Conservation (phyloP, 139 green algal genomes). For the Nannochloris sp. region DNA sequence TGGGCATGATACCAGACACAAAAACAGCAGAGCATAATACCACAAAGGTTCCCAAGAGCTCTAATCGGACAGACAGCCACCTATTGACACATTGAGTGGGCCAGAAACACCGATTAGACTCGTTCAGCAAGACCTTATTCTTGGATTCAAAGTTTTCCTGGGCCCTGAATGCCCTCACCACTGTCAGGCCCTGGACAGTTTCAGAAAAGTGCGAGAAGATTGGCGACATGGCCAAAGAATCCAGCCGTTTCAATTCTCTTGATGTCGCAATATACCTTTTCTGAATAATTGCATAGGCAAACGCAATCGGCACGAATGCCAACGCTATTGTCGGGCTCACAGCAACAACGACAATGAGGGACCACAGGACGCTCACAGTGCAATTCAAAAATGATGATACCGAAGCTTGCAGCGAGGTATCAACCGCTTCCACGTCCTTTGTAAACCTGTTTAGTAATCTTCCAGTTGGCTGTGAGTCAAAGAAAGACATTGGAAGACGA, state of each 20-base stretch:
- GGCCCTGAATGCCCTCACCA: constrained; percentile 70
- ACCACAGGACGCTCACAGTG: constrained; percentile 35
- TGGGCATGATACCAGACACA: constrained; percentile 50
- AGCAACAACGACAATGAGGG: constrained; percentile 48
- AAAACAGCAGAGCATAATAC: constrained; percentile 41
- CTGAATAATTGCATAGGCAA: constrained; percentile 53
- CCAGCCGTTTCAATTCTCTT: constrained; percentile 80
- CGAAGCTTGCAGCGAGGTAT: constrained; percentile 39
- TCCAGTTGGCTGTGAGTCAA: constrained; percentile 72
- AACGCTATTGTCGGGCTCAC: constrained; percentile 50
- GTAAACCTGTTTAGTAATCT: constrained; percentile 80
- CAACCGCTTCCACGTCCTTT: constrained; percentile 69
- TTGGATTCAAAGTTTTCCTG: constrained; percentile 40
- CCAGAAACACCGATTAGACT: constrained; percentile 64
- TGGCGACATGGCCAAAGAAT: constrained; percentile 66
- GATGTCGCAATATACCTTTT: constrained; percentile 59
- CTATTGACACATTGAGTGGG: constrained; percentile 70
- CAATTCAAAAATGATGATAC: constrained; percentile 47
- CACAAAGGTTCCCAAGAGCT: constrained; percentile 75
- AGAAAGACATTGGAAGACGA: constrained; percentile 78
- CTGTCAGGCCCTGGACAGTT: constrained; percentile 49
- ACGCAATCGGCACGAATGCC: constrained; percentile 45
- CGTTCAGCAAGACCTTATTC: constrained; percentile 44
- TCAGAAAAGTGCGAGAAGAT: constrained; percentile 65
- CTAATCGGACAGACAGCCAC: constrained; percentile 86